Percentiles rank a stretch among this genome's conserved stretches.
Conservation (phyloP, 768 basidiomycete species). For the Lactarius tabidus region DNA sequence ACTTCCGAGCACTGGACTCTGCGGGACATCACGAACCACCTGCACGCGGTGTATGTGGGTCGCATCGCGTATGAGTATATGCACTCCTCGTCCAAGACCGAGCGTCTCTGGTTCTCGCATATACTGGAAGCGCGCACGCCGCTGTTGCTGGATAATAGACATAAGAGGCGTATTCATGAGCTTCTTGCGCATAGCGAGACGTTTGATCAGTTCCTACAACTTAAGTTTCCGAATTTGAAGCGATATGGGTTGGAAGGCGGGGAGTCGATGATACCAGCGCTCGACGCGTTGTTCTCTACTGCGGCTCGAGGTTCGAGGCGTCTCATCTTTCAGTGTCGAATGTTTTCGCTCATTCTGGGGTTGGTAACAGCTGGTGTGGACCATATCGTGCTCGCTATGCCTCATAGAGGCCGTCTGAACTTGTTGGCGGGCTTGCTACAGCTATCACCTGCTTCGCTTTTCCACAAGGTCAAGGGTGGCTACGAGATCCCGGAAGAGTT, state of each 20-base stretch:
- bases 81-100: slow-evolving; percentile 83
- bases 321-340: neutral
- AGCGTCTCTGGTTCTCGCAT: slow-evolving; percentile 86
- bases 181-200: slow-evolving; percentile 74
- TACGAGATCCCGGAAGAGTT: slow-evolving; percentile 64
- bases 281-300: slow-evolving; percentile 68
- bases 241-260: slow-evolving; percentile 89
- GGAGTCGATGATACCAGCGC: slow-evolving; percentile 88
- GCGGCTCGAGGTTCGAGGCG: slow-evolving; percentile 51
- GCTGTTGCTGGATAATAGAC: slow-evolving; percentile 31
- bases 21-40: slow-evolving; percentile 61
- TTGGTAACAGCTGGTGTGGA: slow-evolving; percentile 51
- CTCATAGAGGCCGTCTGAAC: slow-evolving; percentile 84
- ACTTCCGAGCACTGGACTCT: slow-evolving; percentile 56
- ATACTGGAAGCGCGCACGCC: slow-evolving; percentile 63
- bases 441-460: slow-evolving; percentile 63
- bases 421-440: slow-evolving; percentile 74
- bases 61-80: slow-evolving; percentile 90
- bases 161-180: slow-evolving; percentile 57
- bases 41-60: slow-evolving; percentile 74
- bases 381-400: slow-evolving; percentile 78
- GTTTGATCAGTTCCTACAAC: slow-evolving; percentile 79
- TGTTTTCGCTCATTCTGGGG: neutral
- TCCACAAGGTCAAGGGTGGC: slow-evolving; percentile 85
- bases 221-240: slow-evolving; percentile 86